phyloP scores from a whole-genome alignment of 352 stramenopile genomes.

The Pythium apleroticum region DNA sequence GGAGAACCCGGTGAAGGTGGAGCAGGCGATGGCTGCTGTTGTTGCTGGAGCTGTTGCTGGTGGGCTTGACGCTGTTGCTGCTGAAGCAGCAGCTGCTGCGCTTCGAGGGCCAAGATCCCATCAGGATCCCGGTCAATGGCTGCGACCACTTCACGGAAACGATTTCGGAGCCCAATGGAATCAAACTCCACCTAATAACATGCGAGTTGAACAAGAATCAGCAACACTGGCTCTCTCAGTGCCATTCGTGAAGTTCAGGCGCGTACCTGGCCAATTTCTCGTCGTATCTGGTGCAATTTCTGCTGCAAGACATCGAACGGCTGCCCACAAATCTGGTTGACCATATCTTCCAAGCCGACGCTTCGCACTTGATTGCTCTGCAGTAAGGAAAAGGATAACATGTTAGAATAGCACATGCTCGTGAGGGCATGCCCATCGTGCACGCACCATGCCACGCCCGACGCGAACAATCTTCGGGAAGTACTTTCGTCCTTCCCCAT shows the following conservation, averaged over 20 bases:
- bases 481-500: conserved; percentile 92
- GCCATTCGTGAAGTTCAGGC: too few species aligned
- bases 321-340: conserved; percentile 80
- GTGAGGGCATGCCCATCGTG: not conserved
- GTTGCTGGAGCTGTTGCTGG: conserved; percentile 11
- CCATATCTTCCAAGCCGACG: conserved; percentile 82
- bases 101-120: conserved; percentile 39
- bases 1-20: conserved; percentile 20
- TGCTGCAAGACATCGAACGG: conserved; percentile 70
- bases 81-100: conserved; percentile 35
- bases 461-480: conserved; percentile 95
- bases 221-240: too few species aligned
- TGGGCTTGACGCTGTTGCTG: conserved; percentile 37
- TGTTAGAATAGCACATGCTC: not conserved
- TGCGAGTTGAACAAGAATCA: not conserved
- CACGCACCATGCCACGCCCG: conserved; percentile 75
- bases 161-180: conserved; percentile 59
- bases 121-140: conserved; percentile 70
- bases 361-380: conserved; percentile 78
- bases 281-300: conserved; percentile 48
- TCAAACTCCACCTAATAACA: conserved; percentile 64
- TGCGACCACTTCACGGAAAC: conserved; percentile 66
- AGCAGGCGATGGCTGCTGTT: conserved; percentile 15
- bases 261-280: conserved; percentile 53
- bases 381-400: conserved; percentile 1